A percentile compares a stretch with the other conserved stretches of the same genome.
phyloP scores from a whole-genome alignment of 768 basidiomycete species.

The Termitomyces sp. region DNA sequence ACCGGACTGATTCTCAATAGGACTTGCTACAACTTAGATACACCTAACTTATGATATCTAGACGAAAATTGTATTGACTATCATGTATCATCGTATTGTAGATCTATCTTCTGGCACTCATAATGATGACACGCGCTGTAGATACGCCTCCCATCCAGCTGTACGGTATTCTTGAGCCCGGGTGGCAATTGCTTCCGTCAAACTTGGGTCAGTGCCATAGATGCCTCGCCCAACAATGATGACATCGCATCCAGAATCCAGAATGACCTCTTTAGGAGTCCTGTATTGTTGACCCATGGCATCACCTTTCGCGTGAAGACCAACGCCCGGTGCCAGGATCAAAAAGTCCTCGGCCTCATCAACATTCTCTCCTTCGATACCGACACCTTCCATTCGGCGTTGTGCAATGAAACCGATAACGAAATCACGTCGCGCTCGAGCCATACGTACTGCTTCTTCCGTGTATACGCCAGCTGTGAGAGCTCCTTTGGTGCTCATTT shows the following conservation, averaged over 20 bases:
- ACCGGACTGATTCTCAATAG: constrained; percentile 2
- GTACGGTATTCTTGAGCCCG: constrained; percentile 83
- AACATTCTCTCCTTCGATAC: constrained; percentile 30
- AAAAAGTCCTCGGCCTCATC: constrained; percentile 74
- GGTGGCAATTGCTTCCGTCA: constrained; percentile 42
- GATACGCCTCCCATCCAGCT: constrained; percentile 92
- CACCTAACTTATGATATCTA: not conserved
- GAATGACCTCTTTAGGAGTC: constrained; percentile 81
- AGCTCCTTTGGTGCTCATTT: constrained; percentile 92
- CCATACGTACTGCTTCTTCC: constrained; percentile 82
- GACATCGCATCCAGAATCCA: constrained; percentile 84
- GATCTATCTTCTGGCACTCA: constrained; percentile 8
- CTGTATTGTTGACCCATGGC: constrained; percentile 94
- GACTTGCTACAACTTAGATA: not conserved
- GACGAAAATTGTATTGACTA: not conserved
- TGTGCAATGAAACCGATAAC: constrained; percentile 98
- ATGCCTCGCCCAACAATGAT: constrained; percentile 98
- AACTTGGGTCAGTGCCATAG: constrained; percentile 60
- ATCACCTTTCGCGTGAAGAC: constrained; percentile 76
- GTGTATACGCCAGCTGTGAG: constrained; percentile 86
- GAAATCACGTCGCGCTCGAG: constrained; percentile 75
- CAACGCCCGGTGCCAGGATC: constrained; percentile 90
- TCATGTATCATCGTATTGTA: not conserved
- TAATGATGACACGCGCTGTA: constrained; percentile 40
- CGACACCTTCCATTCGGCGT: constrained; percentile 72